Evolutionary conservation across 768 basidiomycete species (phyloP).

Genomic region (Butyriboletus loyo): DNA sequence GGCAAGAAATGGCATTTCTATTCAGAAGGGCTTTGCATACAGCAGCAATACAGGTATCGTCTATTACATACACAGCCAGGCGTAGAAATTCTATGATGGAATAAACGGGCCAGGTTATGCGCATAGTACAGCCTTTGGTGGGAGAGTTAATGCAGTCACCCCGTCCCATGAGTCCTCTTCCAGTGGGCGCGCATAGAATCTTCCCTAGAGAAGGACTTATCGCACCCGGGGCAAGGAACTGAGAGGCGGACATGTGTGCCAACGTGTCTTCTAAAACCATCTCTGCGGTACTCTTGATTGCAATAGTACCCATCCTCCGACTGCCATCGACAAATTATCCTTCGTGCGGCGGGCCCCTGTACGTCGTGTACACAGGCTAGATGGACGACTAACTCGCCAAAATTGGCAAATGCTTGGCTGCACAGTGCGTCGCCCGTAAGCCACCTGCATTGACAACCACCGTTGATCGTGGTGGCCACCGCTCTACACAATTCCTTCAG

Average conservation of each 20-base stretch:
- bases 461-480: background rate
- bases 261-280: slow-evolving; percentile 6
- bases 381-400: slow-evolving; percentile 8
- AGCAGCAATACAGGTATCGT: background rate
- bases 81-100: background rate
- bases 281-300: background rate
- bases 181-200: slow-evolving; percentile 3
- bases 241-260: background rate
- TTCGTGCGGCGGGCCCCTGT: background rate
- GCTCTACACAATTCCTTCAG: slow-evolving; percentile 1
- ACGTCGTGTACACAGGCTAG: background rate
- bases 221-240: background rate
- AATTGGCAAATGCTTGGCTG: background rate
- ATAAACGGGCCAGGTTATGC: background rate
- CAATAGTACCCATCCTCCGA: background rate
- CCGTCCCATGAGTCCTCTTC: background rate
- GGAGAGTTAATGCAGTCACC: no score
- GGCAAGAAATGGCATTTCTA: no score
- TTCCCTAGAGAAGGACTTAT: background rate
- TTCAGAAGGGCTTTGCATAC: background rate
- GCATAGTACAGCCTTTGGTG: background rate
- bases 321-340: slow-evolving; percentile 6
- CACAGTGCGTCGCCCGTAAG: background rate
- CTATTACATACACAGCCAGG: background rate
- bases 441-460: slow-evolving; percentile 2